phyloP scores from a whole-genome alignment of 2,329 filamentous ascomycete genomes.

The Ophiostoma fasciatum region DNA sequence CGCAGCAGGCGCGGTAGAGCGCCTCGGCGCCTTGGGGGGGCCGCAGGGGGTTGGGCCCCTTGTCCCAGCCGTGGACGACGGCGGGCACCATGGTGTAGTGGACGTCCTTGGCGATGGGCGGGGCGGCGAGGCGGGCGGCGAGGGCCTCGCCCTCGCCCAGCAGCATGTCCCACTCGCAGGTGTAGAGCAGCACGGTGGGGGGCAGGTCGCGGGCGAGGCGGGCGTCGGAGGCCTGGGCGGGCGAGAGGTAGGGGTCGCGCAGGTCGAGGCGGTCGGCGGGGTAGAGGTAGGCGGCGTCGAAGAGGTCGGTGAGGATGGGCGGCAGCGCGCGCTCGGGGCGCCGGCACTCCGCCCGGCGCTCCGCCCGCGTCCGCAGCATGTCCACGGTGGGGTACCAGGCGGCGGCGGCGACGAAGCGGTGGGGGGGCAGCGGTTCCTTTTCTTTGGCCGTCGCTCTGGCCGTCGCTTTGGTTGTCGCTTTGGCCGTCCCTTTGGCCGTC shows the following conservation, averaged over 20 bases:
- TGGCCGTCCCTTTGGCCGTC: background rate
- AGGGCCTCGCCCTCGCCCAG: slow-evolving; percentile 14
- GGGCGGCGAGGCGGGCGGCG: slow-evolving; percentile 22
- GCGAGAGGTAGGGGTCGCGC: slow-evolving; percentile 40
- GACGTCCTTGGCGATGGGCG: slow-evolving; percentile 37
- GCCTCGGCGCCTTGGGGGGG: slow-evolving; percentile 34
- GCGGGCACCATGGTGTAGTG: slow-evolving; percentile 41
- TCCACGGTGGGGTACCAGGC: slow-evolving; percentile 47
- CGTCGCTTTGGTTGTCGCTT: background rate
- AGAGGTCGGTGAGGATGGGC: slow-evolving; percentile 42
- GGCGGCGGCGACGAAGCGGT: slow-evolving; percentile 32
- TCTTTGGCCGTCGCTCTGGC: background rate
- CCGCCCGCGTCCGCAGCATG: slow-evolving; percentile 40
- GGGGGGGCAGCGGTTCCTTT: slow-evolving; percentile 18
- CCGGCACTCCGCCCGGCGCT: slow-evolving; percentile 37
- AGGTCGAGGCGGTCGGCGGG: slow-evolving; percentile 33
- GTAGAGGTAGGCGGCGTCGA: slow-evolving; percentile 47
- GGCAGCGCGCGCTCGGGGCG: slow-evolving; percentile 44
- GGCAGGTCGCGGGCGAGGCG: slow-evolving; percentile 32
- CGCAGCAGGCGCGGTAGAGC: slow-evolving; percentile 39
- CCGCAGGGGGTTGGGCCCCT: slow-evolving; percentile 44
- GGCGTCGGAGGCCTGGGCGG: slow-evolving; percentile 38
- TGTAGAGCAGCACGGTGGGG: slow-evolving; percentile 39
- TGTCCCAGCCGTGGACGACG: slow-evolving; percentile 52
- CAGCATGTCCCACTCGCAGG: slow-evolving; percentile 36